Evolutionary conservation across 805 yeast species (phyloP).

Genomic region (Yamadazyma takamatsuzukensis): DNA sequence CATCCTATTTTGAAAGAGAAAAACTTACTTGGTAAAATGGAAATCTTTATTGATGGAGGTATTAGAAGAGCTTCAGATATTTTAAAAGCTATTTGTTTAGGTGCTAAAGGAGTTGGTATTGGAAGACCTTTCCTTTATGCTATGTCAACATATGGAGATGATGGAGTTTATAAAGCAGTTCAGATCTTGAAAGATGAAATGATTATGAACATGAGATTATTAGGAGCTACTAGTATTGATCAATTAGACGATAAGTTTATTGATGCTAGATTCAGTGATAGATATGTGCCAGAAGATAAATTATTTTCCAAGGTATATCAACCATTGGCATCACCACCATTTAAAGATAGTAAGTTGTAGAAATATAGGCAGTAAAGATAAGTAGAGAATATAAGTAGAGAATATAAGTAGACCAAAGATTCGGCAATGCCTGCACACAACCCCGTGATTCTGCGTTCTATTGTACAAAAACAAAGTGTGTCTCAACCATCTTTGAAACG

Average conservation of each 20-base stretch:
- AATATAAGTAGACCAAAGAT: too few species aligned
- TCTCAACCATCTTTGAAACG: too few species aligned
- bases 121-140: constrained; percentile 78
- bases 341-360: constrained; percentile 31
- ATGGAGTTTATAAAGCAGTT: constrained; percentile 64
- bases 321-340: constrained; percentile 50
- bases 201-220: constrained; percentile 59
- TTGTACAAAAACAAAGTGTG: too few species aligned
- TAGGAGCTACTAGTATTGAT: constrained; percentile 53
- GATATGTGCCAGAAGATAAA: constrained; percentile 51
- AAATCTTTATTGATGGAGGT: constrained; percentile 74
- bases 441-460: too few species aligned
- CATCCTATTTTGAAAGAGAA: constrained; percentile 39
- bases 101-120: constrained; percentile 73
- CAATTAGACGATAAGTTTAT: constrained; percentile 58
- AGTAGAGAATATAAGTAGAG: too few species aligned
- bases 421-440: too few species aligned
- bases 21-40: constrained; percentile 47
- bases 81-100: constrained; percentile 71
- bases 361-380: too few species aligned
- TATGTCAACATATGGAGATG: constrained; percentile 76
- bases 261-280: constrained; percentile 49
- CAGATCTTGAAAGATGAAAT: constrained; percentile 60
- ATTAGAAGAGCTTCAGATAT: constrained; percentile 73
- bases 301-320: constrained; percentile 55